These are phyloP conservation scores for Pseudozyma hubeiensis DNA, from an alignment of 1,284 basidiomycete genomes.

Conservation along the genomic window DNA sequence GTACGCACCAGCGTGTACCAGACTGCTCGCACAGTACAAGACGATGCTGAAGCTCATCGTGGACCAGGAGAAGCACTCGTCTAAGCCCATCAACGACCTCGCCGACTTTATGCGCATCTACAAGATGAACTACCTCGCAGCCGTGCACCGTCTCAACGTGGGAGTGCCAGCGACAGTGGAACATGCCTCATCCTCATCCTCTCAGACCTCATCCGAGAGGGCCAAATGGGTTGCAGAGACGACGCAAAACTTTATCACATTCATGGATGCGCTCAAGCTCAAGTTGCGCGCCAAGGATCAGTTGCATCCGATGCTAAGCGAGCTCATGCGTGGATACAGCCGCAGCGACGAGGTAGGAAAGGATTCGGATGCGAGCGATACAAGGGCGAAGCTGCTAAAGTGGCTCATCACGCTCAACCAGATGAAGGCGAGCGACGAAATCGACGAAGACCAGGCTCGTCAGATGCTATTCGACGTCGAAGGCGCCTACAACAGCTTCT, in stretches of 20 bases:
- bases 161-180: slow-evolving; percentile 97
- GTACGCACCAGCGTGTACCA: slow-evolving; percentile 95
- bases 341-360: slow-evolving; percentile 71
- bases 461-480: slow-evolving; percentile 98
- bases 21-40: slow-evolving; percentile 93
- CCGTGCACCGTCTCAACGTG: slow-evolving; percentile 86
- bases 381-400: slow-evolving; percentile 88
- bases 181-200: slow-evolving; percentile 75
- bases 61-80: slow-evolving; percentile 75
- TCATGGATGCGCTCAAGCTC: slow-evolving; percentile 96
- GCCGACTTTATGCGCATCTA: slow-evolving; percentile 88
- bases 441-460: slow-evolving; percentile 92
- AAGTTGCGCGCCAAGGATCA: slow-evolving; percentile 95
- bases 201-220: slow-evolving; percentile 76
- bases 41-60: slow-evolving; percentile 92
- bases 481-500: slow-evolving; percentile 95
- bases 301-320: slow-evolving; percentile 91
- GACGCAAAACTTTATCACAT: slow-evolving; percentile 94
- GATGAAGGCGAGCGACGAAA: slow-evolving; percentile 96
- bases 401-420: slow-evolving; percentile 97
- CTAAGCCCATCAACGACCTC: slow-evolving; percentile 50
- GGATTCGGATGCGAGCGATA: slow-evolving; percentile 92
- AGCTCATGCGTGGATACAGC: slow-evolving; percentile 81
- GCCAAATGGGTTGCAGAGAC: slow-evolving; percentile 99
- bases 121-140: slow-evolving; percentile 94